Conservation (phyloP, 257 asterid genomes). For the Nemophila menziesii region DNA sequence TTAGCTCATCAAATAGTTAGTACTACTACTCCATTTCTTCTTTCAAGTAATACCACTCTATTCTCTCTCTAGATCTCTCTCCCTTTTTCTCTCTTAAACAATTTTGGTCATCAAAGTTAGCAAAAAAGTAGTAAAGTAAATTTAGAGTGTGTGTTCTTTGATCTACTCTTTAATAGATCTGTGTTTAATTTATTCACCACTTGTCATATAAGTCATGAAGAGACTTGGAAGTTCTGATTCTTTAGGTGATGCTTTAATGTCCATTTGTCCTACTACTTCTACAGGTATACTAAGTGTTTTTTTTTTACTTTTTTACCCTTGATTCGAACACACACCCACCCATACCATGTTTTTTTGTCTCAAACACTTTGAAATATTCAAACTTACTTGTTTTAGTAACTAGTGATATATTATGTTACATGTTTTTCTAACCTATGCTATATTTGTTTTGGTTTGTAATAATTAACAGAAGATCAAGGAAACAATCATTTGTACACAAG, state of each 20-base stretch:
- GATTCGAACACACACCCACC: slow-evolving; percentile 25
- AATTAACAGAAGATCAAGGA: slow-evolving; percentile 34
- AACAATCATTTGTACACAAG: slow-evolving; percentile 35
- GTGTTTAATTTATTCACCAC: slow-evolving; percentile 1
- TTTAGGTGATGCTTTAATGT: slow-evolving; percentile 75
- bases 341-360: slow-evolving; percentile 36
- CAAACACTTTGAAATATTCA: slow-evolving; percentile 11
- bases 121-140: not conserved
- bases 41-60: slow-evolving; percentile 13
- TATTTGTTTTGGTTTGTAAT: slow-evolving; percentile 3
- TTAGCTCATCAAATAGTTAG: slow-evolving; percentile 28
- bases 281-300: slow-evolving; percentile 60
- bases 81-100: slow-evolving; percentile 8
- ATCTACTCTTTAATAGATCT: slow-evolving; percentile 24
- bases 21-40: slow-evolving; percentile 23
- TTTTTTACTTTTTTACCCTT: slow-evolving; percentile 7
- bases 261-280: slow-evolving; percentile 75
- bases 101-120: slow-evolving; percentile 1
- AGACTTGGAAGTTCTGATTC: slow-evolving; percentile 49
- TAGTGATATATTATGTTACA: slow-evolving; percentile 6
- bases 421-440: not conserved
- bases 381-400: slow-evolving; percentile 25
- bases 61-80: slow-evolving; percentile 4
- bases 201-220: slow-evolving; percentile 40
- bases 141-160: slow-evolving; percentile 10